Base-by-base conservation (phyloP, 2,329 filamentous ascomycete species). In the Malbranchea cinnamomea region DNA sequence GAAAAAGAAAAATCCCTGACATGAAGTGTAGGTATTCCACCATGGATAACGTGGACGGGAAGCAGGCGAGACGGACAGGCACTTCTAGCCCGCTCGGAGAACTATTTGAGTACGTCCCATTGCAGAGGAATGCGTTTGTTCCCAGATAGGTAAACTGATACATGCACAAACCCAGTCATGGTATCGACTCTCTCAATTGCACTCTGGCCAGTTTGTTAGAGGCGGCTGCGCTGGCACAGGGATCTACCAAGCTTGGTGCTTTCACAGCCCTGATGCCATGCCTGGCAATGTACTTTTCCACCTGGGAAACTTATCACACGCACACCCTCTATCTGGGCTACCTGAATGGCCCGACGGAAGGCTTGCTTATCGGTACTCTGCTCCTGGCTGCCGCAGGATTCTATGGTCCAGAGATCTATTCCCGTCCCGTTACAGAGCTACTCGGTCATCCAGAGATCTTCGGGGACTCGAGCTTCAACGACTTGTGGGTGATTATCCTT, bases 271-370 rank as follows among this genome's bases (percentile, higher is more conserved):
- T 98, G 24, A 74, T 87, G 37, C 89, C 89, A 2, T 91, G 84
- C 44, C 62, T 98, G 25, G 82, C 89, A 36, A 98, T 98, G 89
- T 98, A 93, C 65, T 94, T 98, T 60, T 94, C 87, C 3, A 98
- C 89, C 2, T 98, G 89, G 89, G 89, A 98, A 60, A 98, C 89
- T 1, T 98, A 94, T 54, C 89, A 98, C 58, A 94, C 89, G 4
- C 89, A 98, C 54, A 95, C 89, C 0, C 64, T 98, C 4, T 98
- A 93, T 55, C 73, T 98, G 8, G 89, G 89, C 32, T 83, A 87
- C 52, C 79, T 98, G 69, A 98, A 98, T 53, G 89, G 89, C 1
- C 89, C 89, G 2, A 98, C 89, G 46, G 89, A 98, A 62, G 89
- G 89, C 12, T 64, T 98, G 19, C 74, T 95, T 30, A 76, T 98